A percentile compares a stretch with the other conserved stretches of the same genome.
Conservation (phyloP, 148 eudicot genomes). For the Rhododendron ferrugineum region DNA sequence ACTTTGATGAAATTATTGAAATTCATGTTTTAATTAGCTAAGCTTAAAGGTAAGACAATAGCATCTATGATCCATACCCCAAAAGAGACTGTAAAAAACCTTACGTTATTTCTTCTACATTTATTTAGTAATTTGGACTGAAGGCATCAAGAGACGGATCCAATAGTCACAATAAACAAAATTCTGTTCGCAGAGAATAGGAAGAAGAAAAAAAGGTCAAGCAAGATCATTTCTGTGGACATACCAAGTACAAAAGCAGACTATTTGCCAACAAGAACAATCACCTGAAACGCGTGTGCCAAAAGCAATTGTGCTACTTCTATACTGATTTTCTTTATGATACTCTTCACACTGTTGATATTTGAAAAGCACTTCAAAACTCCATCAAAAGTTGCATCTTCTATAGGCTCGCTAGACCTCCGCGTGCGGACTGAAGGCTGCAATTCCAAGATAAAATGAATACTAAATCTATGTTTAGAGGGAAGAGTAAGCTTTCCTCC, state of each 20-base stretch:
- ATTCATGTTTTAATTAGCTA: background rate
- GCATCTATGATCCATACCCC: background rate
- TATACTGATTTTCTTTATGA: constrained; percentile 54
- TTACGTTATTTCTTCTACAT: background rate
- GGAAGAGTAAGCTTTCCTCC: background rate
- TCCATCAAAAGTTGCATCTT: constrained; percentile 39
- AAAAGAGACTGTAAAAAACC: background rate
- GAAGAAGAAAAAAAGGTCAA: background rate
- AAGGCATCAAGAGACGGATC: background rate
- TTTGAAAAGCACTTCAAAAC: constrained; percentile 54
- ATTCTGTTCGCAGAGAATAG: background rate
- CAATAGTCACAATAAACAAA: background rate
- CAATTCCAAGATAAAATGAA: constrained; percentile 6
- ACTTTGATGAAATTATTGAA: background rate
- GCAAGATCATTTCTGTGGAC: background rate
- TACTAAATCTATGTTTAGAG: background rate
- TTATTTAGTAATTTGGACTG: background rate
- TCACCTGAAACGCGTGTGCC: constrained; percentile 82
- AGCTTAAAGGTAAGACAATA: background rate
- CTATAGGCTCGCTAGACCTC: constrained; percentile 36
- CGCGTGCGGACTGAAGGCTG: constrained; percentile 66
- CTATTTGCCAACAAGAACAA: constrained; percentile 12
- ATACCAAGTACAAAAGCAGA: background rate
- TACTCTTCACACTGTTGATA: constrained; percentile 41
- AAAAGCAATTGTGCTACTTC: constrained; percentile 61